Base-by-base conservation (phyloP, 306 rosid genomes). In the Hippophae rhamnoides region DNA sequence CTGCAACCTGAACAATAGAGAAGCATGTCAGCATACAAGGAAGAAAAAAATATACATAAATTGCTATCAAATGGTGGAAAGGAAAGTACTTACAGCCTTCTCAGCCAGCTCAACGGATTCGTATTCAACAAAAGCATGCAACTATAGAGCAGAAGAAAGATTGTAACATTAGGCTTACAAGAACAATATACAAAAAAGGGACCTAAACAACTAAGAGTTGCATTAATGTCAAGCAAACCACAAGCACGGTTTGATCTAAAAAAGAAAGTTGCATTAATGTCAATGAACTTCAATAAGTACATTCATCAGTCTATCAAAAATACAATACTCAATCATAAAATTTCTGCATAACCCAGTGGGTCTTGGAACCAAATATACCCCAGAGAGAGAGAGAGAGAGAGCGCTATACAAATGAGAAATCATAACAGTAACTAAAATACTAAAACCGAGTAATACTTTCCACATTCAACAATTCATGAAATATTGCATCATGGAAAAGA, bases 61-160 rank as follows among this genome's bases (percentile, higher is more conserved):
- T 56, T 63, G 38, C 52, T 47, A 68, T 56, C 47, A 46, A 56
- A 74, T 50, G 57, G 51, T 49, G 49, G 65, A 62, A 73, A 53
- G 10, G 56, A 10, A 54, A 64, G 44, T 67, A 81, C 96, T 88
- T 70, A 92, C 99, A 52, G 99, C 96, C 74, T 77, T 92, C 85
- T 92, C 99, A 18, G 96, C 99, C 75, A 87, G 72, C 78, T 85
- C 99, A 58, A 83, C 84, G 48, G 96, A 83, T 65, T 83, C 95
- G 74, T 88, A 92, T 77, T 92, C 99, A 60, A 92, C 96, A 74
- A 92, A 92, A 61, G 99, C 99, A 76, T 92, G 99, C 84, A 89
- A 81, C 99, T 92, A 79, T 46, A 70, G 65, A 80, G 63, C 73
- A 72, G 66, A 58, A 47, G 74, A 8, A 26, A 61, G 41, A 41